Percentiles rank a stretch among this genome's conserved stretches.
Evolutionary conservation across 176 grass and related monocot genomes (phyloP).

Genomic region (Zoysia pacifica): DNA sequence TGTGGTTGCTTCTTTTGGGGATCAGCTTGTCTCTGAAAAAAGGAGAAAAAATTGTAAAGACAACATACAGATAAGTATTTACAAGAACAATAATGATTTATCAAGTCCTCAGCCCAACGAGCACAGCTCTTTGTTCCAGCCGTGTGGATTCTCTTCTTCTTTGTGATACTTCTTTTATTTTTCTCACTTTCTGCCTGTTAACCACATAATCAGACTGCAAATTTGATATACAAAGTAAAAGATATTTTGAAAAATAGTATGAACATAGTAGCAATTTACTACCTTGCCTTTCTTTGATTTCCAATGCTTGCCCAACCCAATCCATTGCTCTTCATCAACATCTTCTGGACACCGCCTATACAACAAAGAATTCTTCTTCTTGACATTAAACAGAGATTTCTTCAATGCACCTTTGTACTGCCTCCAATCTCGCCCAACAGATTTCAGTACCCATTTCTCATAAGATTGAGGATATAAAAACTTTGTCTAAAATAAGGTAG

Average conservation of each 20-base stretch:
- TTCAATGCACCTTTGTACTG: not conserved
- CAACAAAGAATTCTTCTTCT: not conserved
- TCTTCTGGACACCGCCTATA: conserved; percentile 24
- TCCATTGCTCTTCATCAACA: conserved; percentile 2
- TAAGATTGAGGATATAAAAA: not conserved
- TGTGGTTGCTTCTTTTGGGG: no score
- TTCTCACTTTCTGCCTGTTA: no score
- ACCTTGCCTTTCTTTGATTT: conserved; percentile 27
- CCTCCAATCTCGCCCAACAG: not conserved
- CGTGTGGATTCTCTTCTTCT: no score
- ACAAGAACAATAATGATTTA: no score
- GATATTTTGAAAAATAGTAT: conserved; percentile 5
- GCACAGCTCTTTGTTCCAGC: no score
- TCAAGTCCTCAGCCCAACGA: no score
- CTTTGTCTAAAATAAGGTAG: not conserved
- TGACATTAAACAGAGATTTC: not conserved
- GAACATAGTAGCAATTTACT: not conserved
- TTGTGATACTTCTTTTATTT: no score
- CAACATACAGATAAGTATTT: no score
- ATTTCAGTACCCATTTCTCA: conserved; percentile 17
- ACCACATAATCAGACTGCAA: no score
- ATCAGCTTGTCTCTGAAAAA: no score
- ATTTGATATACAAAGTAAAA: no score
- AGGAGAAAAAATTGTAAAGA: no score
- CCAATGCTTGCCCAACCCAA: conserved; percentile 10